Evolutionary conservation across 2,329 filamentous ascomycete genomes (phyloP).

Genomic region (Cladosporium austrohemisphaericum): DNA sequence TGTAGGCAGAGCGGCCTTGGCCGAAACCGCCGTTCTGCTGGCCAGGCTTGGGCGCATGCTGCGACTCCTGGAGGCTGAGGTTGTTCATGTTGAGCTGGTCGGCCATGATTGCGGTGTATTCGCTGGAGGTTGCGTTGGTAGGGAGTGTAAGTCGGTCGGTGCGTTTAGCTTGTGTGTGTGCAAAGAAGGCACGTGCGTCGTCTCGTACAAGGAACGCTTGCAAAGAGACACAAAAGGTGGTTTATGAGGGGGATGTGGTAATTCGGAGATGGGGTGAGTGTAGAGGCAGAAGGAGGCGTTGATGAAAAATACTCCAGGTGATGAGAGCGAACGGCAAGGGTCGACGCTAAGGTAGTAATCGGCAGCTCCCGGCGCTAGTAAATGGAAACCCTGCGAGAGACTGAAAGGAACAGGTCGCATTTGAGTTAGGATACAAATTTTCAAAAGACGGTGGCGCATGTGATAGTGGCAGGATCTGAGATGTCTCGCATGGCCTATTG

Average conservation of each 20-base stretch:
- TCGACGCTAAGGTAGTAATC: background rate
- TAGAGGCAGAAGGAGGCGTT: background rate
- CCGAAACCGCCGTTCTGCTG: constrained; percentile 44
- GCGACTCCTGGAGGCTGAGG: constrained; percentile 65
- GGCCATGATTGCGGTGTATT: constrained; percentile 54
- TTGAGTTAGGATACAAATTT: no score
- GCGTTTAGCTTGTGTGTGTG: constrained; percentile 9
- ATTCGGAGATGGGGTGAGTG: constrained; percentile 1
- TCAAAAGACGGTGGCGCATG: constrained; percentile 6
- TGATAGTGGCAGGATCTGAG: background rate
- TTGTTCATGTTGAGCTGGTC: constrained; percentile 80
- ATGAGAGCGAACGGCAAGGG: background rate
- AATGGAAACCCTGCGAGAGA: no score
- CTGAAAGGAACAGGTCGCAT: no score
- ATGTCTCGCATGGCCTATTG: no score
- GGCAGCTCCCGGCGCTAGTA: no score
- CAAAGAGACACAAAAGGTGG: constrained; percentile 14
- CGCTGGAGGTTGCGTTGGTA: constrained; percentile 2
- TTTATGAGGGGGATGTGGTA: constrained; percentile 1
- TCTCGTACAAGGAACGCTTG: constrained; percentile 18
- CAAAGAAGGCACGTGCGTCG: constrained; percentile 13
- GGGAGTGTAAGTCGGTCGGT: constrained; percentile 4
- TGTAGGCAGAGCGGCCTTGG: constrained; percentile 65
- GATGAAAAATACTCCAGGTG: background rate
- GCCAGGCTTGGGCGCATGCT: constrained; percentile 49